phyloP scores from a whole-genome alignment of 129 eudicot species.

The Heracleum sosnowskyi region DNA sequence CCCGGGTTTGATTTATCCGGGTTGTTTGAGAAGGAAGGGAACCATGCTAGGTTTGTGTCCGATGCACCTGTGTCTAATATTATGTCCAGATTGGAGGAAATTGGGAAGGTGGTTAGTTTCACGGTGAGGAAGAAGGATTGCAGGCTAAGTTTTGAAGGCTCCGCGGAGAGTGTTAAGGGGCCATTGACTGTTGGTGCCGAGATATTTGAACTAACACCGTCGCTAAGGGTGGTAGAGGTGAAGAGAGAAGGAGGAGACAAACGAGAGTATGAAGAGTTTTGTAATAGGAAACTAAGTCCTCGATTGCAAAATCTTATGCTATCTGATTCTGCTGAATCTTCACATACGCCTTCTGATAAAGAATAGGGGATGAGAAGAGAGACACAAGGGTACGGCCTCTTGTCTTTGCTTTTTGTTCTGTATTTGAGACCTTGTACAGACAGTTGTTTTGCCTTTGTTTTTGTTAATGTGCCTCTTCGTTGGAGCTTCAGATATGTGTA shows the following conservation, averaged over 20 bases:
- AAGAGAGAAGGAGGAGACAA: background rate
- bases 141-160: background rate
- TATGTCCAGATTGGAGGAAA: background rate
- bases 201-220: conserved; percentile 6
- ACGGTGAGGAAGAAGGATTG: conserved; percentile 8
- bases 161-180: background rate
- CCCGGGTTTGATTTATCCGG: background rate
- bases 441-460: background rate
- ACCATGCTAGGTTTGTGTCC: background rate
- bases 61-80: background rate
- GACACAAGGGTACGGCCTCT: background rate
- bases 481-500: background rate
- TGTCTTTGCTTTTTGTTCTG: background rate
- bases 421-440: background rate
- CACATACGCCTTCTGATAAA: background rate
- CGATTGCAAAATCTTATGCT: conserved; percentile 1
- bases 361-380: background rate
- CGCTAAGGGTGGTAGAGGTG: background rate
- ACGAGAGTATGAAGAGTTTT: background rate
- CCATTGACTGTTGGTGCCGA: background rate
- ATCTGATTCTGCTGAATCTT: background rate
- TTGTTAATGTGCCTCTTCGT: background rate
- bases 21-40: conserved; percentile 1
- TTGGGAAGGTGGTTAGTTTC: background rate
- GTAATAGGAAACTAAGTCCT: background rate